A percentile compares a stretch with the other conserved stretches of the same genome.
Evolutionary conservation across 768 basidiomycete genomes (phyloP).

Genomic region (Saitozyma sp.): DNA sequence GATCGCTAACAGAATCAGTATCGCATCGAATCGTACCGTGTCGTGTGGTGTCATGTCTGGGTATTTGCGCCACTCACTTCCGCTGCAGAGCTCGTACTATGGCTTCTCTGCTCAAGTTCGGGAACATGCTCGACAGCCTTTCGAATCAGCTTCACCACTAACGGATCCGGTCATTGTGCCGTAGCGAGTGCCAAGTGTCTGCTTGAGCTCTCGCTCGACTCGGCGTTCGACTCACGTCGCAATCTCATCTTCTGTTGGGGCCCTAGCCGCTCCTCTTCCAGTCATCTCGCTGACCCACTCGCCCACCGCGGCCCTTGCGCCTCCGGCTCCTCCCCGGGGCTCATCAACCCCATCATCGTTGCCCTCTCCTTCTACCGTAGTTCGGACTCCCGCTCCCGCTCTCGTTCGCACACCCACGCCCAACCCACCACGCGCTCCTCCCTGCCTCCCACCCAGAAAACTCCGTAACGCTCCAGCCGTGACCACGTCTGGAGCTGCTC

Average conservation of each 20-base stretch:
- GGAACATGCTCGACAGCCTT: constrained; percentile 76
- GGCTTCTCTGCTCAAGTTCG: constrained; percentile 69
- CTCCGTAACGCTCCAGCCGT: background rate
- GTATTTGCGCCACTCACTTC: constrained; percentile 60
- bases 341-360: background rate
- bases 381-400: background rate
- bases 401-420: background rate
- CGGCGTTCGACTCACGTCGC: constrained; percentile 50
- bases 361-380: background rate
- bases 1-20: constrained; percentile 54
- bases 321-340: constrained; percentile 1
- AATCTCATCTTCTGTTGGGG: constrained; percentile 75
- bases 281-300: constrained; percentile 63
- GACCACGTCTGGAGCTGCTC: background rate
- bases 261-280: constrained; percentile 64
- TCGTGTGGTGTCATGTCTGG: too few species aligned
- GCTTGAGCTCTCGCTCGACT: background rate
- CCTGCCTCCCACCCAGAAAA: background rate
- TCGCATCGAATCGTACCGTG: background rate
- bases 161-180: background rate
- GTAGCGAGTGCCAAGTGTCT: background rate
- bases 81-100: constrained; percentile 75
- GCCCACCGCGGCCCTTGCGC: constrained; percentile 38
- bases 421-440: background rate
- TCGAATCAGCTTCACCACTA: background rate